A percentile compares a stretch with the other conserved stretches of the same genome.
Conservation (phyloP, 345 rosid species). For the Rhizophora apiculata region DNA sequence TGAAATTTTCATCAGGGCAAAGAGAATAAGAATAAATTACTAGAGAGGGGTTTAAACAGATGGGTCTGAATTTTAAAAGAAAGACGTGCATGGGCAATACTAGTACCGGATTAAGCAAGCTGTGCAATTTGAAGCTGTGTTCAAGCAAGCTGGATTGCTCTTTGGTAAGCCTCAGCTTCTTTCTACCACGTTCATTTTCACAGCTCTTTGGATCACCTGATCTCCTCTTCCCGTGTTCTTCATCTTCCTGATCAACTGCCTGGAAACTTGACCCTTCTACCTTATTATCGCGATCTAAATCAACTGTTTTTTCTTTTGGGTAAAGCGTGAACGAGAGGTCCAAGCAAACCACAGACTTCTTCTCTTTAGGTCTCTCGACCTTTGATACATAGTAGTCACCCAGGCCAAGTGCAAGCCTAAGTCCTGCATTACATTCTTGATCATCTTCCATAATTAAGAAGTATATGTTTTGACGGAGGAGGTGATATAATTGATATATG, state of each 20-base stretch:
- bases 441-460: slow-evolving; percentile 14
- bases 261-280: slow-evolving; percentile 33
- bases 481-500: slow-evolving; percentile 2
- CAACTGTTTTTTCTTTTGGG: slow-evolving; percentile 22
- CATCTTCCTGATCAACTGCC: slow-evolving; percentile 38
- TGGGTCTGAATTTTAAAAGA: too few species aligned
- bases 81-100: too few species aligned
- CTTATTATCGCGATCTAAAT: slow-evolving; percentile 41
- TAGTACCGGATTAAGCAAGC: slow-evolving; percentile 39
- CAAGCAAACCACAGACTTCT: slow-evolving; percentile 11
- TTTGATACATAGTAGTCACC: not conserved
- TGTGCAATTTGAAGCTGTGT: slow-evolving; percentile 37
- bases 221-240: not conserved
- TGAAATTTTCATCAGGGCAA: not conserved
- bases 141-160: slow-evolving; percentile 44
- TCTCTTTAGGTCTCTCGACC: not conserved
- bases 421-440: slow-evolving; percentile 25
- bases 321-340: slow-evolving; percentile 30
- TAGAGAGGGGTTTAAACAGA: too few species aligned
- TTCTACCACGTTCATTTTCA: slow-evolving; percentile 30
- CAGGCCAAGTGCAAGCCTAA: slow-evolving; percentile 27
- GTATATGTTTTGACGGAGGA: not conserved
- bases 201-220: not conserved
- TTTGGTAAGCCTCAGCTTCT: slow-evolving; percentile 44
- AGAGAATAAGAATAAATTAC: too few species aligned